Conservation (phyloP, 2,329 filamentous ascomycete genomes). For the Neonectria coccinea region DNA sequence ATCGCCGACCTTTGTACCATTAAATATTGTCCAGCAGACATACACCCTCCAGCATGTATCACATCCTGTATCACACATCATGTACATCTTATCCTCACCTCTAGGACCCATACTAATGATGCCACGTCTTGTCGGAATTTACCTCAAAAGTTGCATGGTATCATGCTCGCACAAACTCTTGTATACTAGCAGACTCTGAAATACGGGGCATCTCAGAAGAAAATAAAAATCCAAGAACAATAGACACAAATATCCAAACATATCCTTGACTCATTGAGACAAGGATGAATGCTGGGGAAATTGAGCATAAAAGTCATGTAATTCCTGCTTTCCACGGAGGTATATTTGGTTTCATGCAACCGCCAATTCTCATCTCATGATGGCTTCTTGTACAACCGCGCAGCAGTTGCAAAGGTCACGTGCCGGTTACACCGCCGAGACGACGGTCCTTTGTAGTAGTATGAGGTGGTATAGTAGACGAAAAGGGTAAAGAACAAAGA, state of each 20-base stretch:
- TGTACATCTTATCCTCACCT: conserved; percentile 29
- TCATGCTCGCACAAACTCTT: conserved; percentile 18
- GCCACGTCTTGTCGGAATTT: neutral
- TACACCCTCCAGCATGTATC: conserved; percentile 12
- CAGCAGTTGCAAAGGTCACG: neutral
- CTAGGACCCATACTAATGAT: conserved; percentile 9
- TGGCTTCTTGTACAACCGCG: neutral
- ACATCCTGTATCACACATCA: conserved; percentile 9
- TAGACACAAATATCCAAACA: neutral
- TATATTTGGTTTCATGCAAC: conserved; percentile 8
- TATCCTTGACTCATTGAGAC: neutral
- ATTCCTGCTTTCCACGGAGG: conserved; percentile 7
- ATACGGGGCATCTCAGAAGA: neutral
- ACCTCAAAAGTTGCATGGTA: conserved; percentile 22
- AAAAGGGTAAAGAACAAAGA: neutral
- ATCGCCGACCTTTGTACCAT: neutral
- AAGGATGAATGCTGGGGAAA: neutral
- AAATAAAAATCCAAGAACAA: neutral
- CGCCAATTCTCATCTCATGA: neutral
- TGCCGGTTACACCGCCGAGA: neutral
- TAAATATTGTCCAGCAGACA: neutral
- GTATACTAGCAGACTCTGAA: conserved; percentile 30
- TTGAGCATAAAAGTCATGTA: neutral
- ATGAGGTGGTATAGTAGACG: neutral
- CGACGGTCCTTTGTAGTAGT: neutral